These are phyloP conservation scores for Camelina sativa DNA, from an alignment of 345 rosid genomes.

Conservation along the genomic window DNA sequence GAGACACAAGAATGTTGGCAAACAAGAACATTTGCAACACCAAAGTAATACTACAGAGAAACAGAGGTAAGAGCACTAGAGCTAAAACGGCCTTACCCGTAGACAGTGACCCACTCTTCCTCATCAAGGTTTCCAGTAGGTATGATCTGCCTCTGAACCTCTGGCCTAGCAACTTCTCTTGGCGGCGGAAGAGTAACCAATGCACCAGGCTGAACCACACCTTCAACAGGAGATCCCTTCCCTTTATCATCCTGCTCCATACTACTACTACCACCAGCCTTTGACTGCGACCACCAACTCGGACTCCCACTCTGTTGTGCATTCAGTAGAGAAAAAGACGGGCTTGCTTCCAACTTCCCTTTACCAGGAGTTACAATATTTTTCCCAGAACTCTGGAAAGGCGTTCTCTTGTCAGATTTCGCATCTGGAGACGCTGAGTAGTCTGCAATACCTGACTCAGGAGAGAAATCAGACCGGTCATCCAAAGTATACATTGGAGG, in stretches of 20 bases:
- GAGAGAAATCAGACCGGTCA: constrained; percentile 90
- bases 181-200: constrained; percentile 91
- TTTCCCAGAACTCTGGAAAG: constrained; percentile 55
- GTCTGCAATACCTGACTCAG: constrained; percentile 82
- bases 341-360: constrained; percentile 63
- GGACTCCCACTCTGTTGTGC: constrained; percentile 65
- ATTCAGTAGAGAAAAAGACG: constrained; percentile 60
- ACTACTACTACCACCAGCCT: constrained; percentile 50
- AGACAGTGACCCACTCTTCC: constrained; percentile 99
- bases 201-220: constrained; percentile 84
- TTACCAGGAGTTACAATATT: constrained; percentile 63
- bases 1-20: neutral
- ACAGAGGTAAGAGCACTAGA: neutral
- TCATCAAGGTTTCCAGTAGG: constrained; percentile 80
- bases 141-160: constrained; percentile 67
- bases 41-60: neutral
- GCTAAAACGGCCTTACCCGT: constrained; percentile 62
- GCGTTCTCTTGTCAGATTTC: constrained; percentile 68
- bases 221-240: constrained; percentile 90
- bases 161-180: constrained; percentile 95
- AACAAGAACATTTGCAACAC: neutral
- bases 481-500: constrained; percentile 91
- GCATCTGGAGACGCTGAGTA: constrained; percentile 71
- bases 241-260: constrained; percentile 84
- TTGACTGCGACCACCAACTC: constrained; percentile 79